Evolutionary conservation across 371 early-diverging fungal species (phyloP), one percentile per base, ranked within the genome.

Genomic region (Mortierella sp.): DNA sequence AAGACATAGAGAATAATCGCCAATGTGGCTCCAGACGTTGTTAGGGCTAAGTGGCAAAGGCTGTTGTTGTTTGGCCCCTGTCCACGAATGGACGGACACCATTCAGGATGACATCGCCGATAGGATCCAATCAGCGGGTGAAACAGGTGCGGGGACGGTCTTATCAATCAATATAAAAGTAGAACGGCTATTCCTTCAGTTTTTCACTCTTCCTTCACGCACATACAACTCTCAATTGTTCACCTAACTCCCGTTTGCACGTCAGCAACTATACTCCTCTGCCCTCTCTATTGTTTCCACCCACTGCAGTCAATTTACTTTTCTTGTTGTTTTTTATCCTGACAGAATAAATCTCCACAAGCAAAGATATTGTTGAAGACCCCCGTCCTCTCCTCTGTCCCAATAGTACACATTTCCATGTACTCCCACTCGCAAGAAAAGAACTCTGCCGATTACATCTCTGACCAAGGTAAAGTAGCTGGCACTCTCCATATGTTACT

Each of bases 371-470:
- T 26, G 43, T 50, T 34, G n/a, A 49, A 68, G 54, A 50, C 44
- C 21, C 30, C 37, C 32, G 26, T 30, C 64, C 50, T 28, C 50
- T n/a, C 49, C 47, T 56, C 64, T 57, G 49, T 55, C 64, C n/a
- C 41, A 11, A 47, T 53, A 68, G 76, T 69, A 73, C 73, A 72
- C 42, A 34, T 63, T 56, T 87, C 83, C 82, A 92, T 92, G 92
- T 92, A 92, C 87, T 82, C 85, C 78, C 92, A 92, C 90, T 86
- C 89, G 56, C 86, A 83, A 73, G 92, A 92, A 84, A 91, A 85
- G 86, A 89, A 89, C 86, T 89, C 91, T 78, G 85, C 90, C 73
- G 92, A 92, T 83, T 92, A 92, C 79, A 88, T 92, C 80, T 87
- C 91, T 84, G 91, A 92, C 83, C 92, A 92, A 84, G 82, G 88